These are phyloP conservation scores for Fibroporia radiculosa DNA, from an alignment of 768 basidiomycete species.

Conservation along the genomic window DNA sequence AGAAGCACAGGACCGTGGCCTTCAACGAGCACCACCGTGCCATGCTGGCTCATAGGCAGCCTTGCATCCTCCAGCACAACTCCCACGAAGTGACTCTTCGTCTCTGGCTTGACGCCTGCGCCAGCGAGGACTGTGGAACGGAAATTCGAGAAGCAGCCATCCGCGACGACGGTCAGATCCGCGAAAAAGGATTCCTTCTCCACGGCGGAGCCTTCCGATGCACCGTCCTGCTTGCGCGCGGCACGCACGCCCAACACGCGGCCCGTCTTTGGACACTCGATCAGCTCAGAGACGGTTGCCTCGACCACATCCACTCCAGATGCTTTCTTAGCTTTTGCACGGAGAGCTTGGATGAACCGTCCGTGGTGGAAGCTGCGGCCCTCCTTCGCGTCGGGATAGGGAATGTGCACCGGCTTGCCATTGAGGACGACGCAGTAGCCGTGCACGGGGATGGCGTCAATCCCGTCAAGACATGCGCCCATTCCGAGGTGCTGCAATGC, in stretches of 20 bases:
- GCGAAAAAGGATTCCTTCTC: constrained; percentile 56
- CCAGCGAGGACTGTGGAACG: constrained; percentile 56
- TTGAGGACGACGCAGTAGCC: constrained; percentile 80
- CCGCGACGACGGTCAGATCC: constrained; percentile 80
- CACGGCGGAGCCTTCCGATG: constrained; percentile 22
- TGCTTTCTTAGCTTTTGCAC: constrained; percentile 54
- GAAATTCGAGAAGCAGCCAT: constrained; percentile 96
- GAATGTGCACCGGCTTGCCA: constrained; percentile 73
- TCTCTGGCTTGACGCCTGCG: constrained; percentile 39
- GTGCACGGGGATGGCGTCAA: constrained; percentile 74
- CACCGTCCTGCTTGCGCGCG: constrained; percentile 37
- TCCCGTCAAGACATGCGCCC: constrained; percentile 68
- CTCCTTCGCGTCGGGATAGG: constrained; percentile 67
- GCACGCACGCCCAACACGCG: constrained; percentile 64
- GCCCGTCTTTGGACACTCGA: constrained; percentile 45
- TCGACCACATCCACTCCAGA: constrained; percentile 74
- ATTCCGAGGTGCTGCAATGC: constrained; percentile 76
- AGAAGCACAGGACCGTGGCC: constrained; percentile 83
- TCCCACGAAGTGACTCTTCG: constrained; percentile 79
- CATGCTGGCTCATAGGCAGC: constrained; percentile 68
- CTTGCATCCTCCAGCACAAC: constrained; percentile 70
- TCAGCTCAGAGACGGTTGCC: constrained; percentile 72
- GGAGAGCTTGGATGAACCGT: constrained; percentile 72
- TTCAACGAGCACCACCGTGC: constrained; percentile 77
- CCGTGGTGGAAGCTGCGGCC: constrained; percentile 95